phyloP scores from a whole-genome alignment of 2,329 filamentous ascomycete genomes.

The Colletotrichum siamense region DNA sequence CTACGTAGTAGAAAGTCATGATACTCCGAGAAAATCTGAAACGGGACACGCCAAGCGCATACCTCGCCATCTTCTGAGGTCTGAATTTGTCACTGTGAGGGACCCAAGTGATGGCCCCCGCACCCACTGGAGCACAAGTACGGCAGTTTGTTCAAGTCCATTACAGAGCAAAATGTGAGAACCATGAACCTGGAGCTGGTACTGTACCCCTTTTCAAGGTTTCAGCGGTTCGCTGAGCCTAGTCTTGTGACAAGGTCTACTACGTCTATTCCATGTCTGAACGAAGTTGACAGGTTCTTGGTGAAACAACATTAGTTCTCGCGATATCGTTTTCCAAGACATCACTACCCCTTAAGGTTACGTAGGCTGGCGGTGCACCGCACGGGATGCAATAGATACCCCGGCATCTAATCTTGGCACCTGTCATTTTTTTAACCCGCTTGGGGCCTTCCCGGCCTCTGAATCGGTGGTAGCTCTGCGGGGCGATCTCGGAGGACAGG shows the following conservation, averaged over 20 bases:
- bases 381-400: neutral
- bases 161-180: neutral
- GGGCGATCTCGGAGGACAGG: neutral
- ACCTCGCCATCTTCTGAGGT: neutral
- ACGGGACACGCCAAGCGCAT: neutral
- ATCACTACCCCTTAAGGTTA: neutral
- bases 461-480: neutral
- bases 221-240: neutral
- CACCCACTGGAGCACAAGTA: neutral
- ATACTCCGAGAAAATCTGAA: neutral
- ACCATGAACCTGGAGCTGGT: neutral
- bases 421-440: neutral
- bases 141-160: neutral
- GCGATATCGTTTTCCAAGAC: neutral
- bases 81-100: neutral
- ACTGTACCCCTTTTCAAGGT: neutral
- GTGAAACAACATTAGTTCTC: neutral
- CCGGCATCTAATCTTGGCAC: neutral
- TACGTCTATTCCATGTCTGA: neutral
- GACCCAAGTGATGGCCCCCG: neutral
- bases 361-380: neutral
- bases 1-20: fast-evolving
- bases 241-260: neutral
- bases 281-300: neutral
- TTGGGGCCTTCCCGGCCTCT: neutral